phyloP scores from a whole-genome alignment of 1,139 yeast genomes.

The Candida sp. region DNA sequence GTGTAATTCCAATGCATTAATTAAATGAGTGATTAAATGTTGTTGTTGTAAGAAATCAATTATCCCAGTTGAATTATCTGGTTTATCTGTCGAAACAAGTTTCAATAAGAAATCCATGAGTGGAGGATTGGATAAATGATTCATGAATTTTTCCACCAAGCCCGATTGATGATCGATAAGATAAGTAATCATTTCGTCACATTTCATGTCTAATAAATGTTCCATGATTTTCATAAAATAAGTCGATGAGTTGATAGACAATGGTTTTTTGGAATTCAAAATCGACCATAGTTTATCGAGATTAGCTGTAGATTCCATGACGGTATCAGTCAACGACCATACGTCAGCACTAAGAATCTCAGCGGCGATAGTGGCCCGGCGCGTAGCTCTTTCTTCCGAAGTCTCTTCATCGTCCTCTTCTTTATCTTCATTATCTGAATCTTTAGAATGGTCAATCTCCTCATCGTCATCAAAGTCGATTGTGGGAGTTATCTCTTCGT shows the following conservation, averaged over 20 bases:
- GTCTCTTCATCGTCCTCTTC: constrained; percentile 32
- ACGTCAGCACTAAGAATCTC: constrained; percentile 91
- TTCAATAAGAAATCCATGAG: constrained; percentile 80
- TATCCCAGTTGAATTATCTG: constrained; percentile 74
- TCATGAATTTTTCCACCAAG: constrained; percentile 67
- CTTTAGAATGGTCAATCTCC: constrained; percentile 10
- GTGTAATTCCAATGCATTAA: constrained; percentile 49
- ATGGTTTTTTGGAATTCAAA: constrained; percentile 53
- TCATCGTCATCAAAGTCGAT: constrained; percentile 11
- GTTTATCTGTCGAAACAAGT: constrained; percentile 75
- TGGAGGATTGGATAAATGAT: constrained; percentile 81
- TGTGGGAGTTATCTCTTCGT: constrained; percentile 12
- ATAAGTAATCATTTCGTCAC: constrained; percentile 74
- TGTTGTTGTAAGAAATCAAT: constrained; percentile 69
- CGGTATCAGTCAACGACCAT: constrained; percentile 91
- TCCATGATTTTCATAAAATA: constrained; percentile 95
- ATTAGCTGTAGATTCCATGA: constrained; percentile 70
- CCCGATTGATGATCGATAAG: constrained; percentile 59
- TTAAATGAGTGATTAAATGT: constrained; percentile 54
- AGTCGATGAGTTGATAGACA: constrained; percentile 76
- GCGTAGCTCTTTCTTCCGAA: constrained; percentile 52
- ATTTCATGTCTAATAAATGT: constrained; percentile 86
- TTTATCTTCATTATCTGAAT: constrained; percentile 15
- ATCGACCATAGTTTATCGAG: constrained; percentile 77
- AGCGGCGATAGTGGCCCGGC: constrained; percentile 85